Evolutionary conservation across 805 yeast species (phyloP).

Genomic region (Kuraishia ogatae): DNA sequence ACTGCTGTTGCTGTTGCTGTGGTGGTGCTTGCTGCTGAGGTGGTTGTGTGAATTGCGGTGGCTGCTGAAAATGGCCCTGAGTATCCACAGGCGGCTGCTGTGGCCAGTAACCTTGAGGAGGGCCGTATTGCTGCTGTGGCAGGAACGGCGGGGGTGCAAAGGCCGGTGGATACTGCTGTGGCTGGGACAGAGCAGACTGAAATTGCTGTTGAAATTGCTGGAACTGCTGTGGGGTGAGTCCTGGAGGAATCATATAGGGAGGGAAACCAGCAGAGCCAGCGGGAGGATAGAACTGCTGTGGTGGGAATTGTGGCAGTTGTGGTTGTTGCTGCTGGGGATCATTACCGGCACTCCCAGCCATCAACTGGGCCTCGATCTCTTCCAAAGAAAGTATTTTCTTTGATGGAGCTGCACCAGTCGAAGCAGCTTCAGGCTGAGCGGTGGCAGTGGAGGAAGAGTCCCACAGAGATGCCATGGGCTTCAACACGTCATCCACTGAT

Average conservation of each 20-base stretch:
- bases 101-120: background rate
- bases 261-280: slow-evolving; percentile 8
- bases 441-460: slow-evolving; percentile 21
- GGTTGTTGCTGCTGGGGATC: slow-evolving; percentile 17
- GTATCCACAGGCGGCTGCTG: slow-evolving; percentile 6
- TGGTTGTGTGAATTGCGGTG: background rate
- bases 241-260: slow-evolving; percentile 9
- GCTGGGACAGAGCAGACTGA: background rate
- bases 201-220: slow-evolving; percentile 4
- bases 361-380: slow-evolving; percentile 75
- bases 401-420: slow-evolving; percentile 10
- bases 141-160: slow-evolving; percentile 1
- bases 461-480: slow-evolving; percentile 73
- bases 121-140: background rate
- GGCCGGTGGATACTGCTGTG: slow-evolving; percentile 2
- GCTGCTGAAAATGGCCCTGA: background rate
- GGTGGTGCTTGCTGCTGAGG: slow-evolving; percentile 3
- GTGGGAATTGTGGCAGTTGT: slow-evolving; percentile 14
- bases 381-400: slow-evolving; percentile 59
- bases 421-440: slow-evolving; percentile 10
- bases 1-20: slow-evolving; percentile 10
- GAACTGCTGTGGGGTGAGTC: slow-evolving; percentile 5
- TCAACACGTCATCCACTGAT: slow-evolving; percentile 32
- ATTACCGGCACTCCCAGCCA: slow-evolving; percentile 29
- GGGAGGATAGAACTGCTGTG: slow-evolving; percentile 13